Evolutionary conservation across 768 basidiomycete genomes (phyloP).

Genomic region (Krasilnikovozyma curviuscula): DNA sequence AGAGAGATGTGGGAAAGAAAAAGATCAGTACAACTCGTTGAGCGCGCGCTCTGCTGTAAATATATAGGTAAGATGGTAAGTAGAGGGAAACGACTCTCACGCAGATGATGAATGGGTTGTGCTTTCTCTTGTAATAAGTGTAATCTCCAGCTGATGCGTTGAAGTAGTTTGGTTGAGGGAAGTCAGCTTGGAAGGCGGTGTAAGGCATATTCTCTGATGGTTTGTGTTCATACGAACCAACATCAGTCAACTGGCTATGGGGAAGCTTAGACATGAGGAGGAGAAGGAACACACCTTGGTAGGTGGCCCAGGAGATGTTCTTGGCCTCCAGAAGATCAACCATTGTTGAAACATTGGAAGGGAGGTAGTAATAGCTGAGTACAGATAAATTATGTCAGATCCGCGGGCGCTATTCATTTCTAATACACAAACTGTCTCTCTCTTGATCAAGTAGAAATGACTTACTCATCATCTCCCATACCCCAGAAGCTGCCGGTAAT

Average conservation of each 20-base stretch:
- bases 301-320: conserved; percentile 41
- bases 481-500: conserved; percentile 40
- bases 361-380: conserved; percentile 20
- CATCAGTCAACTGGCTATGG: neutral
- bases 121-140: conserved; percentile 40
- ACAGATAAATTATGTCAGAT: too few species aligned
- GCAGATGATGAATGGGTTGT: conserved; percentile 35
- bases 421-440: conserved; percentile 20
- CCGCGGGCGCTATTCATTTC: too few species aligned
- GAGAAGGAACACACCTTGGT: conserved; percentile 34
- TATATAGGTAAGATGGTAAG: too few species aligned
- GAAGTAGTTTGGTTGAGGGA: conserved; percentile 28
- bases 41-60: too few species aligned
- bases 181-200: conserved; percentile 9
- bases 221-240: neutral
- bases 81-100: too few species aligned
- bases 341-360: conserved; percentile 37
- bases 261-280: too few species aligned
- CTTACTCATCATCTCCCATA: conserved; percentile 31
- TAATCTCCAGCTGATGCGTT: conserved; percentile 27
- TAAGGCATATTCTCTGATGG: conserved; percentile 17
- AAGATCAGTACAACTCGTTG: too few species aligned
- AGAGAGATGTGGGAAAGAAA: too few species aligned
- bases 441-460: too few species aligned
- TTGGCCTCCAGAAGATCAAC: conserved; percentile 45